Evolutionary conservation across 768 basidiomycete species (phyloP).

Genomic region (Hypsizygus marmoreus): DNA sequence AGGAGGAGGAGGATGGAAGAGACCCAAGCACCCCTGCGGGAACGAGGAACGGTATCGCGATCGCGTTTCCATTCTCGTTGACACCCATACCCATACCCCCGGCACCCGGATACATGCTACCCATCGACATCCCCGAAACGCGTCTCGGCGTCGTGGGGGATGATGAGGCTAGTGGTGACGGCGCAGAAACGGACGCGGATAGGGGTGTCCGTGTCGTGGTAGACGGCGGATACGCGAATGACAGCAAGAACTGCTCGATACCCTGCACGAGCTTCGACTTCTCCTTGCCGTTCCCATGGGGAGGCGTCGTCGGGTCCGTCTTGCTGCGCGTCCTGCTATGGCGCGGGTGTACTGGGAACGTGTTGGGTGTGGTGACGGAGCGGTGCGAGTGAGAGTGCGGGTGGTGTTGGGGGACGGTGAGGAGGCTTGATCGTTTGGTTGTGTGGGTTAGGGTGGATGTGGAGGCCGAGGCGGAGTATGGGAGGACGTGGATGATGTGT

Average conservation of each 20-base stretch:
- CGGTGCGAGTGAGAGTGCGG: not conserved
- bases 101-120: not conserved
- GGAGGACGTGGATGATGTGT: slow-evolving; percentile 26
- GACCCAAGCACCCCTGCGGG: slow-evolving; percentile 14
- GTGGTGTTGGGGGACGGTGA: not conserved
- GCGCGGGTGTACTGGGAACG: not conserved
- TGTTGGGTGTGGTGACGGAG: not conserved
- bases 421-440: too few relatives aligned
- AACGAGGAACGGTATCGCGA: slow-evolving; percentile 12
- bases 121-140: not conserved
- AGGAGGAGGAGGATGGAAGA: not conserved
- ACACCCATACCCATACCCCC: not conserved
- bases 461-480: slow-evolving; percentile 13
- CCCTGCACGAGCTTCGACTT: slow-evolving; percentile 37
- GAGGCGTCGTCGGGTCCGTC: too few relatives aligned
- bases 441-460: not conserved
- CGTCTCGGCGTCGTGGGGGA: not conserved
- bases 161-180: not conserved
- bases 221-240: slow-evolving; percentile 32
- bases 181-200: slow-evolving; percentile 4
- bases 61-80: not conserved
- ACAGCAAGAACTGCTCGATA: slow-evolving; percentile 40
- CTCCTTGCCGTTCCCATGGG: too few relatives aligned
- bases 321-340: not conserved
- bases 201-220: slow-evolving; percentile 1